Conservation (phyloP, 2,329 filamentous ascomycete species). For the Zasmidium angulare region DNA sequence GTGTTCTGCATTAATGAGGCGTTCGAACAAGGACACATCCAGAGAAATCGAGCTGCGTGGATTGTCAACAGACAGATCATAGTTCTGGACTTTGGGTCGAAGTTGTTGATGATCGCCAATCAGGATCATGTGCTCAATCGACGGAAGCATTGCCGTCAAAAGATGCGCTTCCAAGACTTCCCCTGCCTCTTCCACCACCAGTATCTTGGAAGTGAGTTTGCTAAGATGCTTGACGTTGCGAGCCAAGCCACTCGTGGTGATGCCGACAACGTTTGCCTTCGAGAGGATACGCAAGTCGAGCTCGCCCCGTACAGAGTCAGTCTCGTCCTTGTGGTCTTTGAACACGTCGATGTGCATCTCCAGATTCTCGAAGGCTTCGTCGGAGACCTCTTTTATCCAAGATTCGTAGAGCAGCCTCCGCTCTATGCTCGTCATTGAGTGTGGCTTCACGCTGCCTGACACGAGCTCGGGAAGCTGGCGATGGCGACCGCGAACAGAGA, state of each 20-base stretch:
- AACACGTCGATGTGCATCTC: conserved; percentile 9
- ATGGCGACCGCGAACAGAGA: not conserved
- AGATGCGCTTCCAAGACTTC: conserved; percentile 67
- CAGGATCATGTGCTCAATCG: conserved; percentile 60
- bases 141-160: conserved; percentile 59
- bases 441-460: not conserved
- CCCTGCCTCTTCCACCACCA: conserved; percentile 60
- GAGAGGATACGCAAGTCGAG: conserved; percentile 40
- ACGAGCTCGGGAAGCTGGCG: conserved; percentile 4
- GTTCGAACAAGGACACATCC: conserved; percentile 63
- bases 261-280: conserved; percentile 54
- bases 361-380: conserved; percentile 15
- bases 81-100: conserved; percentile 58
- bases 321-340: conserved; percentile 1
- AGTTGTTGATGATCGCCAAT: conserved; percentile 66
- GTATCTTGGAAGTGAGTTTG: conserved; percentile 44
- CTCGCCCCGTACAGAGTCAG: conserved; percentile 30
- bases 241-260: conserved; percentile 62
- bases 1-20: conserved; percentile 46
- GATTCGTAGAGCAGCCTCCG: not conserved
- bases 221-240: conserved; percentile 53
- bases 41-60: conserved; percentile 53
- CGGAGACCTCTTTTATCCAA: conserved; percentile 1
- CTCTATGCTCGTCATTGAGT: conserved; percentile 8
- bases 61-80: conserved; percentile 53